Evolutionary conservation across 768 basidiomycete species (phyloP).

Genomic region (Tephrocybe sp.): DNA sequence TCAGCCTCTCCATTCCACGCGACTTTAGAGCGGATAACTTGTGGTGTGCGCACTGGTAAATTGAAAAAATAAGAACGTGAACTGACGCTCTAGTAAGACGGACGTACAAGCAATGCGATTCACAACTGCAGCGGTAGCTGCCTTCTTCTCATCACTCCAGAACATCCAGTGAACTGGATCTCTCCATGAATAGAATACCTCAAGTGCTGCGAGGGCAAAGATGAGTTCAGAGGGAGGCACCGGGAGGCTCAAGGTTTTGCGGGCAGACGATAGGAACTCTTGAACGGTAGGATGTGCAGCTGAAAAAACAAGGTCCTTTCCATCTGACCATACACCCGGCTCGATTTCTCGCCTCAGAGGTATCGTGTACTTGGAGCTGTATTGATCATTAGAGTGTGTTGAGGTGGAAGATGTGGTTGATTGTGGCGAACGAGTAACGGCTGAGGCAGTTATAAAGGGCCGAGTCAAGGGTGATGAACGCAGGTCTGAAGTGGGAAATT

Average conservation of each 20-base stretch:
- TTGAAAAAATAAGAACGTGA: background rate
- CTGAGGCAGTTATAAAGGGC: conserved; percentile 9
- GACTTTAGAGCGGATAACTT: conserved; percentile 35
- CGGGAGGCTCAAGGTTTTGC: conserved; percentile 36
- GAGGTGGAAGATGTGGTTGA: conserved; percentile 5
- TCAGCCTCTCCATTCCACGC: conserved; percentile 42
- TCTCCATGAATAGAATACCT: conserved; percentile 50
- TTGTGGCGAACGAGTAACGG: conserved; percentile 16
- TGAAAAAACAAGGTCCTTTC: conserved; percentile 37
- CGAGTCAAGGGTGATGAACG: conserved; percentile 26
- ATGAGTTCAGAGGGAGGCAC: conserved; percentile 38
- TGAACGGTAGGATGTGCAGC: conserved; percentile 47
- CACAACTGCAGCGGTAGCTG: conserved; percentile 47
- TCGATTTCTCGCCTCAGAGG: conserved; percentile 27
- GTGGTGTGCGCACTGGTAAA: conserved; percentile 34
- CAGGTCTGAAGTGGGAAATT: conserved; percentile 35
- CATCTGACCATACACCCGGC: conserved; percentile 38
- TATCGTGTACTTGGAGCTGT: conserved; percentile 20
- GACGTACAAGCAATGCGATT: conserved; percentile 53
- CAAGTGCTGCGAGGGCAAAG: conserved; percentile 58
- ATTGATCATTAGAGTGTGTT: conserved; percentile 13
- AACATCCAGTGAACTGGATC: conserved; percentile 64
- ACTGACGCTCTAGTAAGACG: conserved; percentile 22
- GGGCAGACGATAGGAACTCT: conserved; percentile 41
- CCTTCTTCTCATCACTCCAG: conserved; percentile 52